Evolutionary conservation across 1,284 basidiomycete genomes (phyloP), one percentile per base, ranked within the genome.

Genomic region (Cerrena zonata): DNA sequence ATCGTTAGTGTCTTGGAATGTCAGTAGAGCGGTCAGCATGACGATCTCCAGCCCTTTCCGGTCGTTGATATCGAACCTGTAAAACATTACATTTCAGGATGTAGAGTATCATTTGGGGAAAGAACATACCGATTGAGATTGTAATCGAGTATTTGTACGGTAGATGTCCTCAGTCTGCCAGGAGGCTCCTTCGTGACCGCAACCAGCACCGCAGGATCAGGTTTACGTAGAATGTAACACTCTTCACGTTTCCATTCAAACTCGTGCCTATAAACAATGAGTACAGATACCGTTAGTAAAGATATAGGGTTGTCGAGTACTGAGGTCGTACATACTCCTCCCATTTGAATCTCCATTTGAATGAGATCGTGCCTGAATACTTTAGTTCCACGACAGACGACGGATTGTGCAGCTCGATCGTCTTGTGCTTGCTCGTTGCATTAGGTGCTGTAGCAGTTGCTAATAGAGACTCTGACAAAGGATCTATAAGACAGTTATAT

Each of bases 141-240:
- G 61, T 92, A 92, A 64, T 92, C 88, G 15, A 92, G 71, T n/a
- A 92, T 78, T 61, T 91, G 88, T n/a, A 91, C 72, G 1, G 82
- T 74, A 0, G 77, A 70, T 1, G 84, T 82, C 59, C 80, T 84
- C 43, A 84, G 70, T 34, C 80, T 76, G 5, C 83, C 84, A 3
- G 80, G 71, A 0, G 84, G 78, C 47, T 89, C 86, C 61, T 86
- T 90, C 13, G 86, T 89, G 24, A 88, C 74, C 0, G 88, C 89
- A 11, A 91, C 83, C 2, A 91, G 76, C 1, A 93, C 87, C 10
- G 86, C 84, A 3, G 89, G 90, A 58, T 93, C 89, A 2, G 89
- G 88, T 62, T 90, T 90, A 40, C 89, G 80, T 40, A 92, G 67
- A 61, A 91, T 80, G 64, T 77, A 89, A 64, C 87, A 89, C 58